Evolutionary conservation across 2,329 filamentous ascomycete species (phyloP), one percentile per base, ranked within the genome.

Genomic region (Periconia macrospinosa): DNA sequence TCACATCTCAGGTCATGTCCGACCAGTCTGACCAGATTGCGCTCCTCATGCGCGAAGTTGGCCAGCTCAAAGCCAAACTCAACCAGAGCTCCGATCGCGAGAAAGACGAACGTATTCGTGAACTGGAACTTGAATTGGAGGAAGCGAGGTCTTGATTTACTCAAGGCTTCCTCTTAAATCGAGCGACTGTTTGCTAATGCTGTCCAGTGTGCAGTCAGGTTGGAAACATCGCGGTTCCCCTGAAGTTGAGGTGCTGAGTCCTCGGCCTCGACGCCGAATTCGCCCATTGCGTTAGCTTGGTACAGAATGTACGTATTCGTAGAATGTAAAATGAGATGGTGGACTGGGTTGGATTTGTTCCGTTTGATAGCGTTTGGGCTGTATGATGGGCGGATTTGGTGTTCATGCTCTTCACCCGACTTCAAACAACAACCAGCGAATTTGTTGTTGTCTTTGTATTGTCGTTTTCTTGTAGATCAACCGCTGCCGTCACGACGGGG

Each of bases 11-110:
- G 78, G 85, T 91, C 60, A 90, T 96, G 68, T 85, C 80, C 57
- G 80, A 84, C n/a, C 89, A 96, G 76, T 89, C 84, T 47, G 83
- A 89, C 68, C 87, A 92, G 72, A 91, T 95, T 63, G 81, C 81
- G 47, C 79, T 81, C 27, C 77, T 96, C 45, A 84, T 89, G 2
- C 91, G 94, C 69, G 69, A 74, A 56, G 67, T 74, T 17, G 62
- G 62, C 19, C 82, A 83, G 15, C 80, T 97, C 63, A 96, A 95
- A 83, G 85, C 85, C 75, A 89, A 86, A 73, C 81, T 92, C 54
- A 84, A 83, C n/a, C 41, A 54, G 17, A 61, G 63, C 10, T 69
- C 67, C 1, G 69, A 70, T 37, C 66, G 66, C 15, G 72, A 74
- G 48, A 73, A 75, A 63, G 72, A 75, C 50, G 73, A 76, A 65